Base-by-base conservation (phyloP, 2,329 filamentous ascomycete genomes). In the Ophiostoma novo-ulmi region DNA sequence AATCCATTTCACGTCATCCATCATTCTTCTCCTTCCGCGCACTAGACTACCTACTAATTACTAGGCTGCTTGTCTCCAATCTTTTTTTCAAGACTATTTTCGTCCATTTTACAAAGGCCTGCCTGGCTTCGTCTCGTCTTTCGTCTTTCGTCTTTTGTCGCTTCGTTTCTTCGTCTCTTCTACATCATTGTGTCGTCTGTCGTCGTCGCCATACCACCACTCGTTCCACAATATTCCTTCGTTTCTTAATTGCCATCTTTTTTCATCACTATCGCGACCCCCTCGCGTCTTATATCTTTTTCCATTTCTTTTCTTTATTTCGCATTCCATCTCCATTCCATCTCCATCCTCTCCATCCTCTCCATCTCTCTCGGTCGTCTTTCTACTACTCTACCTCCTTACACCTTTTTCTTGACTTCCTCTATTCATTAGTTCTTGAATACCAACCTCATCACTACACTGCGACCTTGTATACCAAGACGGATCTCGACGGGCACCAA, bases 1-100 rank as follows among this genome's bases (percentile, higher is more conserved):
- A 31, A 31, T 31, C 58, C 68, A n/a, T 36, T 44, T n/a, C 55
- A 69, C 38, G 55, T 58, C 52, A 58, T 58, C 52, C 52, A 48
- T 48, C 17, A 8, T n/a, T 20, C 44, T 20, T 48, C 44, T 48
- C 44, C 44, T 48, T n/a, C 44, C 44, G 44, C 17, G 44, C 44
- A 48, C 44, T 48, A 58, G 52, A 14, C 22, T 31, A 31, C 31
- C 31, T 31, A 31, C 3, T 31, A 31, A 31, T 3, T 31, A 31
- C 31, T 26, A 22, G 52, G 52, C 52, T 58, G 52, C 52, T 58
- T 26, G 17, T 17, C 52, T 58, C n/a, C 52, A 58, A 58, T 58
- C 22, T 58, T 58, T 58, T 55, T 58, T 58, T 58, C 52, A 22
- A 58, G 52, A 26, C n/a, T 58, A 58, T 58, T 58, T 58, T 58